Evolutionary conservation across 2,329 filamentous ascomycete genomes (phyloP).

Genomic region (Rhynchosporium graminicola): DNA sequence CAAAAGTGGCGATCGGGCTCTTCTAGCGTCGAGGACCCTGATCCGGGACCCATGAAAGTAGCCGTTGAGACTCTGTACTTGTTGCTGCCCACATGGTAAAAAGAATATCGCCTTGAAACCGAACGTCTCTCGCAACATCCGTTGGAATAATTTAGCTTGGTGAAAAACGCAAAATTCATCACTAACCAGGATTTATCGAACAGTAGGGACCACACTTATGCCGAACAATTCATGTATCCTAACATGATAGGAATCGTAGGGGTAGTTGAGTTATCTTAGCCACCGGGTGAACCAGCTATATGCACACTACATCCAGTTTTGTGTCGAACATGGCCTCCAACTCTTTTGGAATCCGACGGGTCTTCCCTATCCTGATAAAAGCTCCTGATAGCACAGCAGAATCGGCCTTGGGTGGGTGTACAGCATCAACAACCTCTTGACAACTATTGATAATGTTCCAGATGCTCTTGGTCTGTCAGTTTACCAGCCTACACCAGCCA

Average conservation of each 20-base stretch:
- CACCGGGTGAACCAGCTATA: background rate
- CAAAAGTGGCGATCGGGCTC: conserved; percentile 4
- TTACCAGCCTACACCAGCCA: no score
- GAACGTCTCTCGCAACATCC: no score
- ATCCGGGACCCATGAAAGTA: background rate
- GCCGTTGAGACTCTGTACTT: background rate
- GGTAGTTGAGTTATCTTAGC: background rate
- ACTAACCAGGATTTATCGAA: no score
- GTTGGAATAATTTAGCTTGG: no score
- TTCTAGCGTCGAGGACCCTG: conserved; percentile 9
- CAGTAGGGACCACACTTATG: no score
- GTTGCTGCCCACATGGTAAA: background rate
- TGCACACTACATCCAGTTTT: background rate
- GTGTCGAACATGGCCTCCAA: background rate
- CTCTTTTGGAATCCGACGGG: conserved; percentile 6
- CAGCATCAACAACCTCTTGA: background rate
- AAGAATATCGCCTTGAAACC: no score
- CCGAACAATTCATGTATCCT: no score
- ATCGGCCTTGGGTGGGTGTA: background rate
- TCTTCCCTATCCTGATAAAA: conserved; percentile 8
- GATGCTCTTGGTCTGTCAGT: background rate
- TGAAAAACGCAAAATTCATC: no score
- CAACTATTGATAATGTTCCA: background rate
- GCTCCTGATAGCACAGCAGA: background rate
- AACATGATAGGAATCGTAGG: no score